A percentile compares a stretch with the other conserved stretches of the same genome.
Conservation (phyloP, 495 filamentous ascomycete genomes). For the Podospora pseudopauciseta region DNA sequence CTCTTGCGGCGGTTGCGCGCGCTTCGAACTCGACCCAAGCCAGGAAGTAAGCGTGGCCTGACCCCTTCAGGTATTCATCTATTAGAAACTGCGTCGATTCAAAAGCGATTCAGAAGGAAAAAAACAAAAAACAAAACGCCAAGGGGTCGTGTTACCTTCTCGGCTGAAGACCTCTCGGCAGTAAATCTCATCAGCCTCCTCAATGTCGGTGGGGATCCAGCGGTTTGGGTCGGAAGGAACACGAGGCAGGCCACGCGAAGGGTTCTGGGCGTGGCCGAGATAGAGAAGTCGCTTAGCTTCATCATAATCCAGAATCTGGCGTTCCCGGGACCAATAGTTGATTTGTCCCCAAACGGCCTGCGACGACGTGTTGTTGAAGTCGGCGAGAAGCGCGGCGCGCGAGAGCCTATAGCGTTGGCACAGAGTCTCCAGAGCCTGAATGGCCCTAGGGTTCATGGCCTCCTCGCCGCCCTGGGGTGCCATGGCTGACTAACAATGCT, state of each 20-base stretch:
- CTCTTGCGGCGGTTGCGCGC: background rate
- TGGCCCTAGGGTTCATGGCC: background rate
- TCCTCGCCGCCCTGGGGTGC: background rate
- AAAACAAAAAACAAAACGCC: background rate
- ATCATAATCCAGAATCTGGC: background rate
- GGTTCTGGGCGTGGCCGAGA: constrained; percentile 1
- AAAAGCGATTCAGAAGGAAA: too few relatives aligned
- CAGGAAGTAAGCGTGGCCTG: background rate
- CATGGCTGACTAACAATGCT: background rate
- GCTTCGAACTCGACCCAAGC: background rate
- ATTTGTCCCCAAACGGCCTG: constrained; percentile 1
- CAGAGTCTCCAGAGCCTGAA: constrained; percentile 1
- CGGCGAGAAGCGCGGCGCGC: background rate
- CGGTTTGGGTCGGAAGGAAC: constrained; percentile 5
- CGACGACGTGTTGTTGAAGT: constrained; percentile 3
- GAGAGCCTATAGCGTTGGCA: background rate
- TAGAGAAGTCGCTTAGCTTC: background rate
- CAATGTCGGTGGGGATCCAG: constrained; percentile 1
- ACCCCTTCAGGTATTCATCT: background rate
- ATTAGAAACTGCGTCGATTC: background rate
- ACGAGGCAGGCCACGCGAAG: background rate
- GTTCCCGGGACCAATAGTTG: background rate
- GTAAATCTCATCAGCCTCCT: background rate
- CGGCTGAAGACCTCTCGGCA: background rate
- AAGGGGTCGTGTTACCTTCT: background rate